Evolutionary conservation across 495 filamentous ascomycete genomes (phyloP), one percentile per base, ranked within the genome.

Genomic region (Acidomyces sp.): DNA sequence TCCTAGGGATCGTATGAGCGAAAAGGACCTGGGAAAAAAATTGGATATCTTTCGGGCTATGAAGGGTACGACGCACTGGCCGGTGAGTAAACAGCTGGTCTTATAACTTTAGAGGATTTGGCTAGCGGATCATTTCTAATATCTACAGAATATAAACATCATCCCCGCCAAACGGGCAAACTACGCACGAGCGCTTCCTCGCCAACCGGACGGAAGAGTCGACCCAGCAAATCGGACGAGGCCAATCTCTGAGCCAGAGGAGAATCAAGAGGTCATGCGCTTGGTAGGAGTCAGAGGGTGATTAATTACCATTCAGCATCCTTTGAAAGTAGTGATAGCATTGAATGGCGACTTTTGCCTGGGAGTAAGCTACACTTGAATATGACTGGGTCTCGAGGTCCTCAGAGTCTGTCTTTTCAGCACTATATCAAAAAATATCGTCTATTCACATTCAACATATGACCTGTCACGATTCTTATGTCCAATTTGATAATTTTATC

Each of bases 21-120:
- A 46, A 3, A 62, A 63, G 32, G 55, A 56, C 1, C 34, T 62
- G 4, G 42, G 46, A 29, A 37, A 43, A 22, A 67, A 66, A 43
- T 47, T 47, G 37, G 49, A 62, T 23, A 48, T 63, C 0, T 66
- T 68, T 31, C 52, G 55, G 22, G 22, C 20, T 11, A 37, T 56
- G 27, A 47, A 60, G 30, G 55, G 58, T 9, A 63, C 64, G 0
- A 66, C 64, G 1, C 63, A 68, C 29, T 68, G 64, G 65, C 58
- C 63, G 10, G 39, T 42, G 15, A 22, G 39, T 34, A 21, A 31
- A 2, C 11, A 21, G n/a, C n/a, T 19, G 12, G 2, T 59, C 66
- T 42, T 48, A 37, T 10, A 27, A 3, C 11, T 16, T 37, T 10
- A 19, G 20, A 24, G 11, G 11, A 9, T 36, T 19, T 10, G 6